Evolutionary conservation across 257 asterid species (phyloP), one percentile per base, ranked within the genome.

Genomic region (Rauvolfia tetraphylla): DNA sequence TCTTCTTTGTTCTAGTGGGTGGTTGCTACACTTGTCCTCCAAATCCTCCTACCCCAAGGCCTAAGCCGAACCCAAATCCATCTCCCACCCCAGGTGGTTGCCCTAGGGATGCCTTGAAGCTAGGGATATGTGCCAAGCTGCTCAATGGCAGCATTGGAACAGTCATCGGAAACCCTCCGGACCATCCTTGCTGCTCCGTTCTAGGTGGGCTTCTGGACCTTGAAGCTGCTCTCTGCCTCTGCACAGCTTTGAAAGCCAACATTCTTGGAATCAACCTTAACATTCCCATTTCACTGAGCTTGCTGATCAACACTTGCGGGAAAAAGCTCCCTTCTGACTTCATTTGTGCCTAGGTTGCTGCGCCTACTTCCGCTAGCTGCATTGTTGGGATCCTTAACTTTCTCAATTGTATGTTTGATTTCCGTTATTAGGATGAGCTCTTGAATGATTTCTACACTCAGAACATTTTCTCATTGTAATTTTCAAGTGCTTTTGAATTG

Each of bases 211-310:
- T 89, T 9, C 48, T 89, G 66, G 96, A 90, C 79, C 89, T 90
- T 42, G 96, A 90, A 78, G 94, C 84, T 38, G 92, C 92, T 0
- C 53, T 86, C 53, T 90, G 96, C 84, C 94, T 90, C 67, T 90
- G 96, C 86, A 90, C 96, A 14, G 96, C 96, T 12, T 61, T 90
- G 81, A 90, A 85, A 61, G 96, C 96, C 3, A 87, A 87, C 78
- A 76, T 90, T 75, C 92, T 90, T 46, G 92, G 92, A 54, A 90
- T 90, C 62, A 87, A 90, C 79, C 33, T 90, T 12, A 68, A 90
- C 80, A 87, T 90, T 71, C 96, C 96, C 38, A 87, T 90, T 41
- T 87, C 96, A 3, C 42, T 90, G 34, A 90, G 92, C 78, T 73
- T 90, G 88, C 87, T 90, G 38, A 49, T 90, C 57, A 89, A 90